These are phyloP conservation scores for Hirsutella minnesotensis DNA, from an alignment of 2,329 filamentous ascomycete species.

Conservation along the genomic window DNA sequence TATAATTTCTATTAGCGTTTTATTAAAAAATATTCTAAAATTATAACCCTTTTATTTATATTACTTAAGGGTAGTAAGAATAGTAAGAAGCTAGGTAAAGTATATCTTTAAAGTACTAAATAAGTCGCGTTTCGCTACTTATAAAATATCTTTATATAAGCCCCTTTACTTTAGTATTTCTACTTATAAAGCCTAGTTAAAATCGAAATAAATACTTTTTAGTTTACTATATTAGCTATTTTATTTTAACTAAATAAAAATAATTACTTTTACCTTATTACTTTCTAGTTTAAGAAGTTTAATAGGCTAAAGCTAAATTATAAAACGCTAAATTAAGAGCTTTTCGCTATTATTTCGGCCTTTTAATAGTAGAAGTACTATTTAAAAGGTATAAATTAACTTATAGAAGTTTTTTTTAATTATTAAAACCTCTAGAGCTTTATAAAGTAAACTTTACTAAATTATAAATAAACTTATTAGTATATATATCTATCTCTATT, in stretches of 20 bases:
- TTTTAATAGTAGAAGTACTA: slow-evolving; percentile 1
- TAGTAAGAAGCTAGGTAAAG: too few relatives aligned
- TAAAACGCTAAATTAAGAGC: background rate
- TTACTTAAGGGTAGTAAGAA: too few relatives aligned
- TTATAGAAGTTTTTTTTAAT: slow-evolving; percentile 1
- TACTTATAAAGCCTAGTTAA: too few relatives aligned
- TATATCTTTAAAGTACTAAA: too few relatives aligned
- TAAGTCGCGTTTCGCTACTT: too few relatives aligned
- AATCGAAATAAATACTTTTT: too few relatives aligned
- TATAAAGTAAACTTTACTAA: too few relatives aligned
- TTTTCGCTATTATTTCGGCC: background rate
- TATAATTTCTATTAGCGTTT: slow-evolving; percentile 4
- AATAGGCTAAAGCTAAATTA: background rate
- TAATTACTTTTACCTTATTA: background rate
- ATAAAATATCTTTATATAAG: too few relatives aligned
- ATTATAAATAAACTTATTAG: too few relatives aligned
- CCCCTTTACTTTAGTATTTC: too few relatives aligned
- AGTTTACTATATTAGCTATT: too few relatives aligned
- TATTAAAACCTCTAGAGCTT: background rate
- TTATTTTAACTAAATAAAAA: background rate
- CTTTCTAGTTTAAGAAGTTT: background rate
- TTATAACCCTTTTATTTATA: slow-evolving; percentile 3
- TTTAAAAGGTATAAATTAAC: background rate
- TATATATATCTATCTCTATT: too few relatives aligned
- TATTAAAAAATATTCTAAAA: slow-evolving; percentile 3